Evolutionary conservation across 106 monocot genomes (phyloP), one percentile per base, ranked within the genome.

Genomic region (Phalaenopsis aphrodite): DNA sequence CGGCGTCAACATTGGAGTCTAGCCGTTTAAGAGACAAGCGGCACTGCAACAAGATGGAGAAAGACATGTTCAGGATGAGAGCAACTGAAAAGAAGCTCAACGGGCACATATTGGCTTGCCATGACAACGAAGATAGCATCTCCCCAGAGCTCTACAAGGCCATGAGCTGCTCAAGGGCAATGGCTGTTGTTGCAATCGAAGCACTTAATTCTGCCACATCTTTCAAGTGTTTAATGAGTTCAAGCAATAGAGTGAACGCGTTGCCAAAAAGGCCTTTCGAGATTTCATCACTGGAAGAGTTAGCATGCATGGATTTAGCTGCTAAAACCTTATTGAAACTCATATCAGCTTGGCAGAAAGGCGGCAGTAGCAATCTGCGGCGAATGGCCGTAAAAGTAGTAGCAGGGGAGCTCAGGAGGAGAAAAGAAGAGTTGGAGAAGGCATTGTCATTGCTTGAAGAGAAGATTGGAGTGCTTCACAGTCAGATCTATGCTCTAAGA

Each of bases 241-340:
- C 23, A 39, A 15, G 38, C 9, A 69, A 69, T 2, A 69, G 4
- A 39, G 38, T 37, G 0, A 37, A 74, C 41, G 5, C 6, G 43
- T 6, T 6, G 5, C 43, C 3, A 14, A 52, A 52, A 52, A 52
- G 12, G 12, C 3, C 2, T 12, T 1, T 12, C 2, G 14, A 52
- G 12, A 52, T 5, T 5, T 42, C 6, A 18, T 74, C 18, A n/a
- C 42, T 74, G 41, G 42, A 74, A 45, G 74, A 74, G 42, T 42
- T 74, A n/a, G 42, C 16, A 5, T 18, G 3, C 15, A n/a, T 12
- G 6, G 74, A 41, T 43, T 18, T 74, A 19, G 42, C 42, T 74
- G 42, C 42, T 74, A 42, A 45, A 10, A 74, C 74, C 43, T 45
- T 74, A 19, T 9, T 74, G 74, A 74, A 74, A 43, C 42, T 74